Conservation (phyloP, 352 stramenopile genomes). For the Pythium sp. region DNA sequence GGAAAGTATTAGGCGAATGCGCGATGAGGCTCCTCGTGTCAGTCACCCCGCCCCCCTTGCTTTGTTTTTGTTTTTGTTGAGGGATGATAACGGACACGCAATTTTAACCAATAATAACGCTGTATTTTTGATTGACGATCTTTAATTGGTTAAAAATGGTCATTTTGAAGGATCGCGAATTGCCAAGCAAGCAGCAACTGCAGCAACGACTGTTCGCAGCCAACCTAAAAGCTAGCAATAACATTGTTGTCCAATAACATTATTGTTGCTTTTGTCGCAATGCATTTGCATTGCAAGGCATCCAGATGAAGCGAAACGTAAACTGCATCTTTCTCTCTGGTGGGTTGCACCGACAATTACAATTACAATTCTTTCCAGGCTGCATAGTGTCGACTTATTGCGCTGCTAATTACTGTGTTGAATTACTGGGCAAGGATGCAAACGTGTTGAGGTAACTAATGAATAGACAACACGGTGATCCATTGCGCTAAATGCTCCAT, state of each 20-base stretch:
- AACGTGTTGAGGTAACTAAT: neutral
- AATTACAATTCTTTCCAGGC: no score
- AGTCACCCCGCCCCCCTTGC: neutral
- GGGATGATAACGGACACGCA: slow-evolving; percentile 11
- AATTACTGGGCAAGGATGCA: neutral
- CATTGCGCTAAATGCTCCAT: neutral
- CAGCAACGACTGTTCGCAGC: no score
- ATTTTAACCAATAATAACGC: neutral
- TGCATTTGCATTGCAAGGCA: no score
- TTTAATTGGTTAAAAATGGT: neutral
- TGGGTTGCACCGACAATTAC: no score
- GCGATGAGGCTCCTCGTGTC: slow-evolving; percentile 5
- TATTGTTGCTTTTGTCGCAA: no score
- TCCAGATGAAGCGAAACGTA: no score
- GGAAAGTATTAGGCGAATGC: neutral
- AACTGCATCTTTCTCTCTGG: no score
- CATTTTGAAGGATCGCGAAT: neutral
- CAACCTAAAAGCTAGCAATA: no score
- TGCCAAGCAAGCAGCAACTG: no score
- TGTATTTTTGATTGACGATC: no score
- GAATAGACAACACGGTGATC: neutral
- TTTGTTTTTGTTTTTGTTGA: neutral
- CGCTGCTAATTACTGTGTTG: neutral
- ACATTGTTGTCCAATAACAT: no score
- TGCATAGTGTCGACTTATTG: neutral